Base-by-base conservation (phyloP, 2,329 filamentous ascomycete genomes). In the Ascochyta clinopodiicola region DNA sequence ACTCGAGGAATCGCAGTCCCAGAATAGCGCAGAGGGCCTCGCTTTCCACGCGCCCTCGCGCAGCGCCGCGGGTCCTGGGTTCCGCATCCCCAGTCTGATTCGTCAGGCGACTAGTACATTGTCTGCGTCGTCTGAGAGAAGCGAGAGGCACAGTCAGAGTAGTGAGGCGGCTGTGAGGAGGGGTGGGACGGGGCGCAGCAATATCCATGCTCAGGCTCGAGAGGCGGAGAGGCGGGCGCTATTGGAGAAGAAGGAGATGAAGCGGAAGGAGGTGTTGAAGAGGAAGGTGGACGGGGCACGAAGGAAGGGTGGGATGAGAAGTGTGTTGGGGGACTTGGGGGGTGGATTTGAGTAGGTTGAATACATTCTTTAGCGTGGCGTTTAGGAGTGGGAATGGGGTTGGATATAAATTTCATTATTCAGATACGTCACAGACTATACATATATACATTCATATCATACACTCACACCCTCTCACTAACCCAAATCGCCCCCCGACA, bases 401-500 rank as follows among this genome's bases (percentile, higher is more conserved):
- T n/a, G 31, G 10, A 44, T 35, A 42, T 51, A 27, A 31, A 51
- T 25, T 7, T 38, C 13, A 35, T 17, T 35, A n/a, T 35, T 17
- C 12, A 13, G 29, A 31, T 31, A 13, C 17, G 15, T n/a, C 2
- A 35, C 15, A 6, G 10, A 8, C 7, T 35, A 9, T 35, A 5
- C n/a, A n/a, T 34, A 36, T 31, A 32, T n/a, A 6, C 4, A 9
- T 13, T 15, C 6, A 12, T 5, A n/a, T 12, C 17, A 35, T 29
- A 8, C 19, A 17, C 8, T 42, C 75, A 91, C 51, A 90, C 84
- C 62, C 82, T 84, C 79, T 94, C 90, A 71, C 87, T 96, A 43
- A 96, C 86, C 89, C 92, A 96, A 60, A 99, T 99, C 0, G 95
- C 95, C 0, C 91, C 89, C 60, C 90, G 84, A 76, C 95, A 99